Evolutionary conservation across 306 rosid species (phyloP).

Genomic region (Sechiopsis laciniata): DNA sequence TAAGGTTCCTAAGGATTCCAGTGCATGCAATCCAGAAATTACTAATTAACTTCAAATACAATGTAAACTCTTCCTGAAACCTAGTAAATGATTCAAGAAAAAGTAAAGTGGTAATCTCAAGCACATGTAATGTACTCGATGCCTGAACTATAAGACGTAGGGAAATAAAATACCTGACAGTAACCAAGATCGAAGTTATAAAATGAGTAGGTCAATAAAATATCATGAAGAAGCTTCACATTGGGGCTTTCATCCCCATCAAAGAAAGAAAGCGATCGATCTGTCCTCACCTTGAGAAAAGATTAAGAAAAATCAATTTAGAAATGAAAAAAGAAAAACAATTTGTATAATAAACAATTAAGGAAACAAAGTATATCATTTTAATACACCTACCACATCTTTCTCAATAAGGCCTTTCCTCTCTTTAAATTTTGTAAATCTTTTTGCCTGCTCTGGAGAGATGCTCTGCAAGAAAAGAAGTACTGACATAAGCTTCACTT

Average conservation of each 20-base stretch:
- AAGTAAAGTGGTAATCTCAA: neutral
- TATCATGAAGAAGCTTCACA: constrained; percentile 72
- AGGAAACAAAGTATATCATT: constrained; percentile 20
- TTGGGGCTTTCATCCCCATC: constrained; percentile 94
- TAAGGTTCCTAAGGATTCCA: neutral
- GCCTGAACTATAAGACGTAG: neutral
- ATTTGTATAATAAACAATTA: constrained; percentile 23
- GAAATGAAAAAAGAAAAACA: neutral
- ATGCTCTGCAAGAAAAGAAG: constrained; percentile 53
- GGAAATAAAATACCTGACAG: constrained; percentile 66
- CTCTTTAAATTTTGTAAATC: constrained; percentile 94
- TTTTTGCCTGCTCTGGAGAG: constrained; percentile 70
- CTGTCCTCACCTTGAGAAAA: constrained; percentile 79
- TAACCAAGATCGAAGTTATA: constrained; percentile 99
- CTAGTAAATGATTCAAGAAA: neutral
- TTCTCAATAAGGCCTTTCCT: constrained; percentile 95
- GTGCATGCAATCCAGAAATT: neutral
- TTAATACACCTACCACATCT: constrained; percentile 75
- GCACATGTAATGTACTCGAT: neutral
- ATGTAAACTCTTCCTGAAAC: neutral
- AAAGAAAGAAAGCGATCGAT: constrained; percentile 63
- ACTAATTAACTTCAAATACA: neutral
- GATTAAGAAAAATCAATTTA: constrained; percentile 24
- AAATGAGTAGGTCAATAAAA: constrained; percentile 86
- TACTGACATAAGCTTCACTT: neutral